Evolutionary conservation across 768 basidiomycete genomes (phyloP), one percentile per base, ranked within the genome.

Genomic region (Trametes cubensis): DNA sequence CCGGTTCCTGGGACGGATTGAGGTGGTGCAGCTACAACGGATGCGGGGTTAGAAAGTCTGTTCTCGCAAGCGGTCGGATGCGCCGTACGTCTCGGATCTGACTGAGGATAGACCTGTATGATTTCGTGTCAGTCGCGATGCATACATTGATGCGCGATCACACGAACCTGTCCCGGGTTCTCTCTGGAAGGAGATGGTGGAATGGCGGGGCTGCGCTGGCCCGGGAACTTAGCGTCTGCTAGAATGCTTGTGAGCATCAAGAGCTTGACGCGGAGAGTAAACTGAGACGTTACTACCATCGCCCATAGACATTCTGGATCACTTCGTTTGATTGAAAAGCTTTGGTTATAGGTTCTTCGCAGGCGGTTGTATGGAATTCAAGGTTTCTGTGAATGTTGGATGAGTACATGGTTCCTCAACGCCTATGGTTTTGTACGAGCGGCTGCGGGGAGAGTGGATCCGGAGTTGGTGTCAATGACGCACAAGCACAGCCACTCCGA

Each of bases 61-160:
- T 7, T 28, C 28, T 34, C 34, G 34, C 10, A 7, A 34, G 34
- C 2, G 2, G 10, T 34, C 34, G 34, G 11, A 5, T 11, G 4
- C 34, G 34, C 34, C 64, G 42, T 63, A 78, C 79, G 75, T 71
- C 74, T 70, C 1, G 79, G 78, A 63, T 81, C 78, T 0, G 77
- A 79, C 62, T 78, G 75, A 0, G 80, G 83, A 61, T 77, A 84
- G 6, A 83, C 81, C 81, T 84, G 49, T 4, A 20, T 8, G n/a
- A 20, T 14, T 1, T n/a, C 20, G 25, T 17, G 21, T 51, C n/a
- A 41, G 46, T 34, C 6, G 23, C 39, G 23, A 52, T 26, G 7
- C n/a, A 26, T 7, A 17, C n/a, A 6, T 34, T 30, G 13, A 15
- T n/a, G 5, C 2, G 34, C 34, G 6, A 8, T 23, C 13, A 7